phyloP scores from a whole-genome alignment of 345 rosid genomes.

The Trapa incisa region DNA sequence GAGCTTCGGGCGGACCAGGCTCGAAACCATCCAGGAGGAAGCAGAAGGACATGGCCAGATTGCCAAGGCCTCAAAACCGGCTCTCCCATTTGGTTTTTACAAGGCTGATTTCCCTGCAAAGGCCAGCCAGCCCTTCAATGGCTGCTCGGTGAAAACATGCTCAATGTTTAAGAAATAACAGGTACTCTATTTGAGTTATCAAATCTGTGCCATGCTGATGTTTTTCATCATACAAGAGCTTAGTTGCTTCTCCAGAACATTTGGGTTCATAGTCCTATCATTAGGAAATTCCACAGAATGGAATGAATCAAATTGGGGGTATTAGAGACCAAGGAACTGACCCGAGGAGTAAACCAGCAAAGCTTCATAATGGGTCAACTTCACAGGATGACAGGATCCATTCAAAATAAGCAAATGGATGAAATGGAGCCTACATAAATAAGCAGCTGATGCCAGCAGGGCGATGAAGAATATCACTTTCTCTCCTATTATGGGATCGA shows the following conservation, averaged over 20 bases:
- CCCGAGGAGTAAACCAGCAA: neutral
- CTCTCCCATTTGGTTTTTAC: neutral
- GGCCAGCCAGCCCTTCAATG: neutral
- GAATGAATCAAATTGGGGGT: too few relatives aligned
- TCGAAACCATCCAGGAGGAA: constrained; percentile 15
- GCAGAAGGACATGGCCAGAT: neutral
- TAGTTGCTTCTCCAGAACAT: too few relatives aligned
- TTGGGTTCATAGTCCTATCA: too few relatives aligned
- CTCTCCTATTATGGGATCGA: constrained; percentile 40
- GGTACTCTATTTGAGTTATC: neutral
- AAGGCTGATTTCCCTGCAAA: neutral
- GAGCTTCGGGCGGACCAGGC: constrained; percentile 5
- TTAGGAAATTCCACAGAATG: too few relatives aligned
- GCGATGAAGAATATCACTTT: constrained; percentile 31
- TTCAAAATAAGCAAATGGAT: neutral
- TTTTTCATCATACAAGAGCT: neutral
- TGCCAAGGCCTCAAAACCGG: neutral
- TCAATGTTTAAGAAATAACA: neutral
- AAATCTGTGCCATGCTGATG: neutral
- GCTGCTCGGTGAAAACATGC: neutral
- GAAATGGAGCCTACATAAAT: constrained; percentile 30
- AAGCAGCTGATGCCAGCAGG: constrained; percentile 41
- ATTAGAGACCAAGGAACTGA: constrained; percentile 9
- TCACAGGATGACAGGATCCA: neutral
- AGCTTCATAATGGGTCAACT: neutral